These are phyloP conservation scores for Tylopilus intermedius DNA, from an alignment of 768 basidiomycete genomes.

Conservation along the genomic window DNA sequence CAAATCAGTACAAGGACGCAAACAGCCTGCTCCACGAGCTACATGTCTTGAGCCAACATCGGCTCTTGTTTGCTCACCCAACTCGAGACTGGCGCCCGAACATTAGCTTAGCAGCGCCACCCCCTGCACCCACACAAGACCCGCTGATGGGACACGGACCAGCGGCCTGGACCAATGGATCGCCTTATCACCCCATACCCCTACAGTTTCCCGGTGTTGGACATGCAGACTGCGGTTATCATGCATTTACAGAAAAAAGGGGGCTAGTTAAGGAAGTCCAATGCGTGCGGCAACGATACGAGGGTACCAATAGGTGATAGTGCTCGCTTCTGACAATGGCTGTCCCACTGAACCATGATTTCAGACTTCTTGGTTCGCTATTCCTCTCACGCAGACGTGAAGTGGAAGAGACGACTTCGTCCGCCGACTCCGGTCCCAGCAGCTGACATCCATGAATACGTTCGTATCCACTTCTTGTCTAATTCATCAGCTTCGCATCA, in stretches of 20 bases:
- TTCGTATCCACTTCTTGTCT: not conserved
- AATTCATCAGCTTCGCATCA: not conserved
- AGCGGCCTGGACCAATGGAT: constrained; percentile 1
- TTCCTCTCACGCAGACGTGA: constrained; percentile 56
- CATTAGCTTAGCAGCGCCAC: not conserved
- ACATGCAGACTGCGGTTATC: not conserved
- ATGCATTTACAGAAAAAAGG: constrained; percentile 7
- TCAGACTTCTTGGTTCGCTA: constrained; percentile 58
- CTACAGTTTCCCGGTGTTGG: constrained; percentile 1
- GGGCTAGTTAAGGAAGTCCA: constrained; percentile 37
- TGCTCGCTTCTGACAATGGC: not conserved
- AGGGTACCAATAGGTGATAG: constrained; percentile 57
- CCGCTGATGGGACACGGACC: not conserved
- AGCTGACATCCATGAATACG: constrained; percentile 2
- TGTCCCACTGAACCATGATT: constrained; percentile 6
- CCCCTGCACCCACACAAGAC: not conserved
- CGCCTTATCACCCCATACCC: constrained; percentile 2
- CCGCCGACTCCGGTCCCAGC: not conserved
- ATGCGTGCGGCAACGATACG: constrained; percentile 56
- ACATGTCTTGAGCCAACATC: constrained; percentile 63
- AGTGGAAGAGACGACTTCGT: constrained; percentile 13
- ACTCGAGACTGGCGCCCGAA: constrained; percentile 9
- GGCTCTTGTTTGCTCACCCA: constrained; percentile 39
- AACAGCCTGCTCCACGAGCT: constrained; percentile 68
- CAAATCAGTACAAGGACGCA: constrained; percentile 49